These are phyloP conservation scores for Talaromyces sp. DNA, from an alignment of 2,329 filamentous ascomycete species.

Conservation along the genomic window DNA sequence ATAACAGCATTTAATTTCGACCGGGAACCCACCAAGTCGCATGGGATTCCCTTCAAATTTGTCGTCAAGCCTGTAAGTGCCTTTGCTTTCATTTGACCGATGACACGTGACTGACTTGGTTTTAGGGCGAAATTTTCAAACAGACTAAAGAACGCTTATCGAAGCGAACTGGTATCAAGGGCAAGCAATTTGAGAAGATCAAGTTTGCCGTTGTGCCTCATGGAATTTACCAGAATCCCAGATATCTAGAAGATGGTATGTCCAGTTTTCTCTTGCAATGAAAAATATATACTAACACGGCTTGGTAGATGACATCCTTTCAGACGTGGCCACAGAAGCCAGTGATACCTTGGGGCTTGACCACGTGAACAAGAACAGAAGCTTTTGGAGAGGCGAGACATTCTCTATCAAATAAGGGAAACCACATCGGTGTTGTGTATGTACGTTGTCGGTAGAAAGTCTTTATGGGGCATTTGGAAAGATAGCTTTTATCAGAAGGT, in stretches of 20 bases:
- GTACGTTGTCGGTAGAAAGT: background rate
- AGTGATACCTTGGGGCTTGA: conserved; percentile 71
- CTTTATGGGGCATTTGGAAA: background rate
- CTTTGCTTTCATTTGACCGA: background rate
- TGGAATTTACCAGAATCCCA: conserved; percentile 69
- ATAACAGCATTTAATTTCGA: conserved; percentile 92
- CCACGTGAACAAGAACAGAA: conserved; percentile 61
- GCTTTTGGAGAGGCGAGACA: conserved; percentile 61
- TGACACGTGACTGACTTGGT: conserved; percentile 18
- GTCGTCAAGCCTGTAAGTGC: conserved; percentile 70
- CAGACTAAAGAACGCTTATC: conserved; percentile 94
- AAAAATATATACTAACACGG: background rate
- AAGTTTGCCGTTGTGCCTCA: conserved; percentile 83
- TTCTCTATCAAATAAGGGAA: conserved; percentile 60
- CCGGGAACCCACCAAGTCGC: conserved; percentile 76
- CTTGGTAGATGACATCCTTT: conserved; percentile 46
- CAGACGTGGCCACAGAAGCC: conserved; percentile 68
- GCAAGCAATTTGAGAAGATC: conserved; percentile 98
- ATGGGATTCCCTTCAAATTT: conserved; percentile 91
- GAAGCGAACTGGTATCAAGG: conserved; percentile 89
- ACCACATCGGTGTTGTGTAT: conserved; percentile 13
- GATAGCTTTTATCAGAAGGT: background rate
- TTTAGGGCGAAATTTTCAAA: conserved; percentile 75
- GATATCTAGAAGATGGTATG: conserved; percentile 85
- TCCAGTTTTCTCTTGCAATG: conserved; percentile 13